phyloP scores from a whole-genome alignment of 2,329 filamentous ascomycete species.

The Talaromyces albobiverticillius region DNA sequence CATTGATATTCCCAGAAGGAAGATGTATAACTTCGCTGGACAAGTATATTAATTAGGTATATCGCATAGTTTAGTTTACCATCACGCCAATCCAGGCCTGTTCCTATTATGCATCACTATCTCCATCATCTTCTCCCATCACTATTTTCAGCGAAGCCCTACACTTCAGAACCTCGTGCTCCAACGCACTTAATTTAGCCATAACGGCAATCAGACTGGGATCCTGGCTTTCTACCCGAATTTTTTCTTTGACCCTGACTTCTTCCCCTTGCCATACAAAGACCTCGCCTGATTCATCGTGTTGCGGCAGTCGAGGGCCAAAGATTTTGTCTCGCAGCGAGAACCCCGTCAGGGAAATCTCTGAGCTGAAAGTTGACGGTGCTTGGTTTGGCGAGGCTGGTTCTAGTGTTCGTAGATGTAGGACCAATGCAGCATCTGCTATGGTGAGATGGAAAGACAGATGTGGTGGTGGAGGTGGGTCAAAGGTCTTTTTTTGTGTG shows the following conservation, averaged over 20 bases:
- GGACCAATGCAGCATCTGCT: constrained; percentile 66
- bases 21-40: too few relatives aligned
- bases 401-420: constrained; percentile 69
- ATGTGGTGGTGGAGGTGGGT: constrained; percentile 60
- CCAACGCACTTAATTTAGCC: constrained; percentile 76
- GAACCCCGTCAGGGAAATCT: constrained; percentile 59
- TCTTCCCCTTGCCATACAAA: constrained; percentile 70
- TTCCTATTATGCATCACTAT: constrained; percentile 25
- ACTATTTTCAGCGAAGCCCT: constrained; percentile 72
- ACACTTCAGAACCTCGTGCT: constrained; percentile 68
- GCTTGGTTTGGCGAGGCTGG: constrained; percentile 57
- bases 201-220: constrained; percentile 79
- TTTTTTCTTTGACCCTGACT: constrained; percentile 84
- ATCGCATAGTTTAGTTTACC: too few relatives aligned
- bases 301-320: constrained; percentile 55
- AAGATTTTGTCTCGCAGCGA: constrained; percentile 57
- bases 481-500: constrained; percentile 47
- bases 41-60: too few relatives aligned
- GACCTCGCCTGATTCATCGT: constrained; percentile 75
- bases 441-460: constrained; percentile 72
- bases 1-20: too few relatives aligned
- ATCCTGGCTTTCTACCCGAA: constrained; percentile 84
- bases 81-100: too few relatives aligned
- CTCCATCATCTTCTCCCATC: constrained; percentile 62
- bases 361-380: constrained; percentile 66